Evolutionary conservation across 495 filamentous ascomycete genomes (phyloP).

Genomic region (Tuber microsphaerosporum): DNA sequence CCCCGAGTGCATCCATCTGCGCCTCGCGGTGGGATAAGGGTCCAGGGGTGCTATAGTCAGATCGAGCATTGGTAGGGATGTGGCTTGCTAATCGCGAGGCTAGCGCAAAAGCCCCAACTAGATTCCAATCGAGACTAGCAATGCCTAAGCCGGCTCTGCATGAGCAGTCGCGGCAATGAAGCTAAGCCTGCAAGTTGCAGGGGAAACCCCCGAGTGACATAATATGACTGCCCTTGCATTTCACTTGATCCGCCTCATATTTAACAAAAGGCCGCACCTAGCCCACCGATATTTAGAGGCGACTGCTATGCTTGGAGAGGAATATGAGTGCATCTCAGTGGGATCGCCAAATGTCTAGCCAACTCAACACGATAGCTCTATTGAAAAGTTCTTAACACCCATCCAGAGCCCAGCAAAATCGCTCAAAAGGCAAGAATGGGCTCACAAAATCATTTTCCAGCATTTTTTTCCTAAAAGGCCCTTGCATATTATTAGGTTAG

Average conservation of each 20-base stretch:
- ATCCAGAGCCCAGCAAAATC: not conserved
- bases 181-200: not conserved
- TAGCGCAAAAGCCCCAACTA: not conserved
- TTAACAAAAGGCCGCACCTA: not conserved
- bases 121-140: not conserved
- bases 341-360: not conserved
- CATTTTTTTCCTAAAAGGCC: not conserved
- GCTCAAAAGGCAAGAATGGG: not conserved
- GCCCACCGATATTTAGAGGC: not conserved
- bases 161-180: not conserved
- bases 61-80: not conserved
- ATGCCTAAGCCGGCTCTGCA: not conserved
- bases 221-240: not conserved
- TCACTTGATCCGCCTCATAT: not conserved
- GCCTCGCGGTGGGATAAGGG: not conserved
- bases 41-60: not conserved
- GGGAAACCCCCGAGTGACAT: not conserved
- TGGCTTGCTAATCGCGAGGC: not conserved
- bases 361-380: not conserved
- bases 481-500: too few species aligned
- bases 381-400: not conserved
- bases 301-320: not conserved
- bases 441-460: not conserved
- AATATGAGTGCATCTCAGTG: not conserved
- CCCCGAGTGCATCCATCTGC: too few species aligned